These are phyloP conservation scores for Arthrobotrys musiformis DNA, from an alignment of 2,329 filamentous ascomycete genomes.

Conservation along the genomic window DNA sequence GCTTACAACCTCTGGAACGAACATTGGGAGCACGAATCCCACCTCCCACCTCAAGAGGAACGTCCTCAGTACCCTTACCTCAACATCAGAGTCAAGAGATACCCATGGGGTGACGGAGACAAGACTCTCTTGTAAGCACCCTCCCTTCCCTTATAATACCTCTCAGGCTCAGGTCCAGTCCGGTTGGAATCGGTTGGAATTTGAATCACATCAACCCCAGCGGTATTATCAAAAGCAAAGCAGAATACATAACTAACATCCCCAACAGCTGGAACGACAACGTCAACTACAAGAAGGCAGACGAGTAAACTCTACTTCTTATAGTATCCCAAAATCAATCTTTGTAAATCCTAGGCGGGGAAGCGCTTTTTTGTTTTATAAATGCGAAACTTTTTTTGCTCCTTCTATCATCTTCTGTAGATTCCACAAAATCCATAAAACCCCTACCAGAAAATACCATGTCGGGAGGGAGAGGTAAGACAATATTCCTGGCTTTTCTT, in stretches of 20 bases:
- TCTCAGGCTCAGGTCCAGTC: not conserved
- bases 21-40: slow-evolving; percentile 95
- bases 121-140: slow-evolving; percentile 70
- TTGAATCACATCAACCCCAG: too few relatives aligned
- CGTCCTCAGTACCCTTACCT: slow-evolving; percentile 93
- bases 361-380: slow-evolving; percentile 25
- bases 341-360: slow-evolving; percentile 32
- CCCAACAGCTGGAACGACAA: slow-evolving; percentile 83
- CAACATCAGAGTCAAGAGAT: slow-evolving; percentile 98
- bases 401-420: too few relatives aligned
- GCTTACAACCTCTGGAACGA: slow-evolving; percentile 91
- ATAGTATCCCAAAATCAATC: not conserved
- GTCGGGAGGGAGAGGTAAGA: not conserved
- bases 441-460: not conserved
- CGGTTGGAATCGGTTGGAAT: not conserved
- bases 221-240: slow-evolving; percentile 14
- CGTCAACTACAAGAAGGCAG: slow-evolving; percentile 93
- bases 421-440: slow-evolving; percentile 13
- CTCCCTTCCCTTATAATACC: not conserved
- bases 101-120: slow-evolving; percentile 92
- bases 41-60: slow-evolving; percentile 88
- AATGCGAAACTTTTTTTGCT: too few relatives aligned
- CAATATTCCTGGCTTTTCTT: too few relatives aligned
- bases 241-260: slow-evolving; percentile 16
- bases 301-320: slow-evolving; percentile 72